These are phyloP conservation scores for Pavlovales sp. DNA, from an alignment of 208 protist genomes.

Conservation along the genomic window DNA sequence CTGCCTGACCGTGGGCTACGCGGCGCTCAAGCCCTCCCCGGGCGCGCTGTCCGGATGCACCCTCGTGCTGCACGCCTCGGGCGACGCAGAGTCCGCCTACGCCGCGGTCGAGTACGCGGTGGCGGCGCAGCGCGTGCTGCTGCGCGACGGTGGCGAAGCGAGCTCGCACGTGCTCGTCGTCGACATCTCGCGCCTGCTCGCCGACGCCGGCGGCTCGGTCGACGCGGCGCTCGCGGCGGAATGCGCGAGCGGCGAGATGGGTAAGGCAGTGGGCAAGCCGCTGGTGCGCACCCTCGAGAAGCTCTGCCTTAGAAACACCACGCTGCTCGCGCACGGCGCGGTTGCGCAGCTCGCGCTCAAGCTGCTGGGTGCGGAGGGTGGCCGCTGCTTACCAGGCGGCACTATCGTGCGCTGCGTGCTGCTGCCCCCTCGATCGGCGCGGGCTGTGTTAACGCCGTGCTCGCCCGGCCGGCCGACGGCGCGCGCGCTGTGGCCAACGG, in stretches of 20 bases:
- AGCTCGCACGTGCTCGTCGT: background rate
- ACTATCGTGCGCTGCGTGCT: background rate
- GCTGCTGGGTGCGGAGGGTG: background rate
- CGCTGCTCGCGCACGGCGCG: background rate
- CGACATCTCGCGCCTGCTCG: background rate
- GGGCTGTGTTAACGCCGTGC: slow-evolving; percentile 4
- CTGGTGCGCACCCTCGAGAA: background rate
- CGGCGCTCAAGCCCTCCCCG: too few species aligned
- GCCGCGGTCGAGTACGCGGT: background rate
- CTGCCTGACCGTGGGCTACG: too few species aligned
- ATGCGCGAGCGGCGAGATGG: background rate
- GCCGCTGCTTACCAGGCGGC: background rate
- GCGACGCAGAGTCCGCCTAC: too few species aligned
- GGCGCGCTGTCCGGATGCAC: too few species aligned
- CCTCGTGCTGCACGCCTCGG: too few species aligned
- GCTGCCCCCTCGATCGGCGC: background rate
- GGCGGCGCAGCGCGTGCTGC: background rate
- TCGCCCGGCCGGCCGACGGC: too few species aligned
- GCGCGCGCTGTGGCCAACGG: background rate
- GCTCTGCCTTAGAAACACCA: background rate
- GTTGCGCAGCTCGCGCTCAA: slow-evolving; percentile 13
- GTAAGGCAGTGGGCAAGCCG: background rate
- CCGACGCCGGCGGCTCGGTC: background rate
- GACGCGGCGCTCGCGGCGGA: background rate
- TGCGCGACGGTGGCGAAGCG: background rate